Evolutionary conservation across 768 basidiomycete genomes (phyloP), one percentile per base, ranked within the genome.

Genomic region (Multifurca ochricompacta): DNA sequence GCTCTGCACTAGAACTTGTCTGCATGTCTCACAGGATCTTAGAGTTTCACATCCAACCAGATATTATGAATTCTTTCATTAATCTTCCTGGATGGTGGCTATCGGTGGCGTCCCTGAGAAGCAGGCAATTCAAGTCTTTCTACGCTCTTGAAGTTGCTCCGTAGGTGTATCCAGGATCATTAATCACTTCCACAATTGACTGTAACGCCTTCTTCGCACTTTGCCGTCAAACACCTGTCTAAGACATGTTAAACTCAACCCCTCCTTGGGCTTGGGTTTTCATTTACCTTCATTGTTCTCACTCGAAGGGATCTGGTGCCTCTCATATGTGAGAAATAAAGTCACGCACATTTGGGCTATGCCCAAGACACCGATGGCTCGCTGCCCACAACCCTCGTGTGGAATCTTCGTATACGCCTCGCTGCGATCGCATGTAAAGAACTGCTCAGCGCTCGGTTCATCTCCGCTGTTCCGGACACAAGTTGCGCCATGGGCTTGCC

Each of bases 381-480:
- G 30, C 30, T 28, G 44, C 30, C 49, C 40, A 41, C 40, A 51
- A 42, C 6, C 39, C 49, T 41, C 30, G 28, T 41, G 48, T 40
- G 30, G 37, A 19, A 31, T 39, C 48, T 39, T 41, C 30, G 6
- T 19, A 39, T 16, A 32, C 6, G 37, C 37, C 48, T 50, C 23
- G 37, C 48, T 50, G 28, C n/a, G 48, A 13, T 51, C 49, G 40
- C 40, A 51, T 51, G 49, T 42, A 42, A 31, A 32, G 39, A 18
- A 31, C 18, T 42, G n/a, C 7, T 13, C 39, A 41, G 18, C 40
- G 40, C 39, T 41, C 40, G 30, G 18, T 31, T 51, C 49, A 41
- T 51, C 30, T 51, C 49, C 49, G 49, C 39, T 27, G 9, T 41
- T 51, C 39, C 21, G 39, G 32, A n/a, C 21, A 51, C 21, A 51